Base-by-base conservation (phyloP, 352 stramenopile genomes). In the Pythium apleroticum region DNA sequence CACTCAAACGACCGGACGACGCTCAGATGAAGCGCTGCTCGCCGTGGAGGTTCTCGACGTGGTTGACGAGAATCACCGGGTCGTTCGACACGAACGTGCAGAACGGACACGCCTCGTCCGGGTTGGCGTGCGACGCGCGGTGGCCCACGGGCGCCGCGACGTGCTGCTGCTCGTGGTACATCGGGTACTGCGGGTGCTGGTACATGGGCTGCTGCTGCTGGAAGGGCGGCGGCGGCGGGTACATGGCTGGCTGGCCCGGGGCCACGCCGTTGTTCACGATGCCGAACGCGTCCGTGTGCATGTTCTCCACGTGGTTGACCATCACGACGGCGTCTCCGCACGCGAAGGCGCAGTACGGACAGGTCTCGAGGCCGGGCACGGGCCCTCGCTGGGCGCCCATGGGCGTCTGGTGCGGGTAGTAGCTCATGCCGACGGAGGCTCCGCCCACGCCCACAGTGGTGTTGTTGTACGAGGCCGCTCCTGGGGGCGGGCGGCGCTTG, bases 11-110 rank as follows among this genome's bases (percentile, higher is more conserved):
- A 1, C 8, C 33, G 33, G 33, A 39, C 12, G 41, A 2, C 31
- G 48, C 4, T 30, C 41, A 60, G 27, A 63, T 41, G 24, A 66
- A 31, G 33, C 57, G 17, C 31, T 81, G 78, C 37, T 75, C 46
- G 22, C 71, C 69, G 59, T 93, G 85, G 15, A 93, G 60, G 58
- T 84, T 71, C 68, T 94, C 71, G 15, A 94, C 77, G 63, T 94
- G 85, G 71, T 91, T 91, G 7, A 94, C 83, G 31, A 94, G 68
- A 31, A 89, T 80, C 20, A 90, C 78, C 15, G 81, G 65, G 58
- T 94, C 78, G 0, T 63, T 37, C 0, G 81, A 76, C 24, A 74
- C 41, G 58, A 89, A 94, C 22, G 60, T 60, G 59, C 85, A 94
- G 68, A 78, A 80, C 11, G 85, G 85, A 71, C 85, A 94, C 65